Conservation (phyloP, 129 eudicot genomes). For the Kitagawia praeruptora region DNA sequence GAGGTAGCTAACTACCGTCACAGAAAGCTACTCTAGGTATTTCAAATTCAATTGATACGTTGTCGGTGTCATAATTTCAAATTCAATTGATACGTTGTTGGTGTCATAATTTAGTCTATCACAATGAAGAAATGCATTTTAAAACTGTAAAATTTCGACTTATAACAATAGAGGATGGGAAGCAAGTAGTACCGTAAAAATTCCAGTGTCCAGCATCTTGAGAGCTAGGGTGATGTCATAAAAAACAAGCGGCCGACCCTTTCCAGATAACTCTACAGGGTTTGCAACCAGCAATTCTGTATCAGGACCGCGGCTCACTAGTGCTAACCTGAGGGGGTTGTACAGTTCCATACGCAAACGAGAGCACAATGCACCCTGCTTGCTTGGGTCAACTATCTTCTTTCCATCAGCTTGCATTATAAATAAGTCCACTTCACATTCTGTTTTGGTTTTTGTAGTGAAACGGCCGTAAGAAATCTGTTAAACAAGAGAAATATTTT, state of each 20-base stretch:
- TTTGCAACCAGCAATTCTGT: conserved; percentile 79
- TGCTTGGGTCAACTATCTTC: conserved; percentile 64
- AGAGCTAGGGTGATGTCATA: conserved; percentile 88
- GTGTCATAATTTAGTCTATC: not conserved
- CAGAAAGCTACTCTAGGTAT: not conserved
- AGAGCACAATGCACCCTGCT: conserved; percentile 48
- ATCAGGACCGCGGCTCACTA: conserved; percentile 85
- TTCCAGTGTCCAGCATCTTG: conserved; percentile 63
- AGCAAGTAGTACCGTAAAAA: conserved; percentile 57
- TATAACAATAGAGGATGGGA: not conserved
- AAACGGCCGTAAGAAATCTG: conserved; percentile 87
- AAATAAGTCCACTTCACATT: conserved; percentile 69
- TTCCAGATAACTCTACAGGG: conserved; percentile 86
- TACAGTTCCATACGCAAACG: conserved; percentile 62
- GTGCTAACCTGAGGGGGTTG: conserved; percentile 64
- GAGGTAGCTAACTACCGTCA: not conserved
- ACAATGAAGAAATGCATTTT: not conserved
- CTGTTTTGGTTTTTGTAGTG: conserved; percentile 28
- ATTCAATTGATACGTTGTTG: not conserved
- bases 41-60: not conserved
- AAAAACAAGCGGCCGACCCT: conserved; percentile 88
- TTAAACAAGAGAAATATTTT: conserved; percentile 3
- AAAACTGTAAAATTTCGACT: not conserved
- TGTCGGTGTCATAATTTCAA: not conserved
- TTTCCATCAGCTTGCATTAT: conserved; percentile 77